A percentile compares a stretch with the other conserved stretches of the same genome.
These are phyloP conservation scores for Fusarium udum DNA, from an alignment of 2,329 filamentous ascomycete genomes.

Conservation along the genomic window DNA sequence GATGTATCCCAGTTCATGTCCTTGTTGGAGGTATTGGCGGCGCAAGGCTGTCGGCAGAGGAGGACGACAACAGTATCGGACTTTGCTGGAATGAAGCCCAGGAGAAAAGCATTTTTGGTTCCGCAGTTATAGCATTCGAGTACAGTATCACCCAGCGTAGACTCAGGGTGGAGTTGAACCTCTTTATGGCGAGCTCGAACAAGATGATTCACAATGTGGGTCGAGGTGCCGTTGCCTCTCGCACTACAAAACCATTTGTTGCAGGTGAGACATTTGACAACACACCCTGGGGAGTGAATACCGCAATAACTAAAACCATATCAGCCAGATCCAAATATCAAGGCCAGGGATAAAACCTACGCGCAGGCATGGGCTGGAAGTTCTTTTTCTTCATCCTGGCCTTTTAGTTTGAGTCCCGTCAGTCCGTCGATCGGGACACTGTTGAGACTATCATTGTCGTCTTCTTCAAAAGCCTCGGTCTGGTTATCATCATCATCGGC, in stretches of 20 bases:
- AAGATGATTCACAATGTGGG: conserved; percentile 97
- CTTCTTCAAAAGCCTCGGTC: conserved; percentile 83
- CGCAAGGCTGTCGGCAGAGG: conserved; percentile 95
- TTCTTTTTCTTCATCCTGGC: conserved; percentile 82
- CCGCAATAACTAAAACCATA: conserved; percentile 80
- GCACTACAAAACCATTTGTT: conserved; percentile 99
- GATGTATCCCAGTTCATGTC: conserved; percentile 99
- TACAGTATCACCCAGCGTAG: conserved; percentile 92
- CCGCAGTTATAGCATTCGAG: conserved; percentile 99
- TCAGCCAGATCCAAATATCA: conserved; percentile 36
- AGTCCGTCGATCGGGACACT: conserved; percentile 83
- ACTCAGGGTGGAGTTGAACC: conserved; percentile 94
- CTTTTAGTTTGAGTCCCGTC: conserved; percentile 69
- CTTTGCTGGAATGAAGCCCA: conserved; percentile 98
- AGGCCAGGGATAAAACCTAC: conserved; percentile 63
- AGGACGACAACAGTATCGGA: conserved; percentile 98
- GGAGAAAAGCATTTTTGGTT: conserved; percentile 97
- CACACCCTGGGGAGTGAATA: conserved; percentile 93
- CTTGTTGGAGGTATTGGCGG: conserved; percentile 92
- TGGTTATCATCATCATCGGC: conserved; percentile 91
- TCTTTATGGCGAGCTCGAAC: conserved; percentile 98
- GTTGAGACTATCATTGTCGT: conserved; percentile 78
- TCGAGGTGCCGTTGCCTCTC: conserved; percentile 93
- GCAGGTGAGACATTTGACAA: conserved; percentile 95
- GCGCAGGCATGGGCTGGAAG: conserved; percentile 95